These are phyloP conservation scores for Rheum nobile DNA, from an alignment of 148 eudicot genomes.

Conservation along the genomic window DNA sequence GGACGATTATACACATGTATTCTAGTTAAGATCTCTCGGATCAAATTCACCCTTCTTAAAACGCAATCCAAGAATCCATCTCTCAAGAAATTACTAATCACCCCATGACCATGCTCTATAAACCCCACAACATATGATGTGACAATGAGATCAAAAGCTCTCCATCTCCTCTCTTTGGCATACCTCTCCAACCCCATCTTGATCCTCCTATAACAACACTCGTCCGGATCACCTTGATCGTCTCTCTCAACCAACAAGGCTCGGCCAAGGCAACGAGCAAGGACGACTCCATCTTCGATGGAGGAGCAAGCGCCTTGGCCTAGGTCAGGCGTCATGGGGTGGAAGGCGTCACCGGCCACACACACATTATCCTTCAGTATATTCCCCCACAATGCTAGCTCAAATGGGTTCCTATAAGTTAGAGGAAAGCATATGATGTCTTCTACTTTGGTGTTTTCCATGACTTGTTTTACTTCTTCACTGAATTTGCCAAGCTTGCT, in stretches of 20 bases:
- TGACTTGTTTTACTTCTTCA: not conserved
- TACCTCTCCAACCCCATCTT: constrained; percentile 22
- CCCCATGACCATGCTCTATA: constrained; percentile 25
- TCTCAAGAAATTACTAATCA: constrained; percentile 21
- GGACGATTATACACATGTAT: no score
- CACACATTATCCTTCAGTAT: constrained; percentile 3
- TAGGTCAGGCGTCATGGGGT: constrained; percentile 14
- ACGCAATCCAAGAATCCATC: constrained; percentile 20
- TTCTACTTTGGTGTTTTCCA: constrained; percentile 1
- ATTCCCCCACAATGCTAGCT: constrained; percentile 1
- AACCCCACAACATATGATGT: constrained; percentile 30
- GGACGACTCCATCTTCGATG: constrained; percentile 11
- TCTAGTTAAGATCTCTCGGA: constrained; percentile 25
- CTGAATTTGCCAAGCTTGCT: constrained; percentile 25
- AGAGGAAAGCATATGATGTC: not conserved
- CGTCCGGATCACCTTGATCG: constrained; percentile 5
- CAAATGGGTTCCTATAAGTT: constrained; percentile 10
- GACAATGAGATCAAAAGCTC: constrained; percentile 22
- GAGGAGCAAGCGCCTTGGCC: constrained; percentile 13
- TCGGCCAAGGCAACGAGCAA: constrained; percentile 30
- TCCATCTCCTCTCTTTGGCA: constrained; percentile 37
- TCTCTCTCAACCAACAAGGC: constrained; percentile 17
- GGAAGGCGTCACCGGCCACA: constrained; percentile 13
- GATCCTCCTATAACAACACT: constrained; percentile 19
- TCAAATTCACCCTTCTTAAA: constrained; percentile 29